Base-by-base conservation (phyloP, 2,329 filamentous ascomycete genomes). In the Fusarium floridanum region DNA sequence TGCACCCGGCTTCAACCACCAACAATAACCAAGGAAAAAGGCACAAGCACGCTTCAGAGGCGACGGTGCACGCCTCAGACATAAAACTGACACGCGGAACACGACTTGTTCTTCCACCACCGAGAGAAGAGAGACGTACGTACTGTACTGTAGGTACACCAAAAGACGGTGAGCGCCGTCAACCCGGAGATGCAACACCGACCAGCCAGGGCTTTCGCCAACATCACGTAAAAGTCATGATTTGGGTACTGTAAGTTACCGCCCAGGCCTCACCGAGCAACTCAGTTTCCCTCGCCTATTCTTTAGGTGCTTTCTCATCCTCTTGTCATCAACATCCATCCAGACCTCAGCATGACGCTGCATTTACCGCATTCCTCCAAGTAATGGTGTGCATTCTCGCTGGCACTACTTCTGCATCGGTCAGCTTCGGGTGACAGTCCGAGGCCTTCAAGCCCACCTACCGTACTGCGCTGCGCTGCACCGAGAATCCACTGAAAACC, bases 131-230 rank as follows among this genome's bases (percentile, higher is more conserved):
- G 32, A 34, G 32, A 34, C 32, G 32, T 34, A 48, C 63, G 37
- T 48, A 45, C 43, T 20, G 20, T 43, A 43, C 41, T 43, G 39
- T 20, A 20, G n/a, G 14, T 48, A 10, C 60, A 64, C 61, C 68
- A 75, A 75, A 75, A 75, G 72, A 75, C 72, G 72, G 72, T 75
- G 72, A 75, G 72, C 43, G 63, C 41, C 53, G 53, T 73, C 20
- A 60, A 45, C 53, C 66, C 66, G 72, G 72, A 74, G 61, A 61
- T 62, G 61, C 43, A 75, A 48, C 61, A 61, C 66, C 72, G 66
- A 66, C 59, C 48, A 57, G 16, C 63, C 70, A 73, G 61, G 61
- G 45, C 63, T 62, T 62, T 68, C 57, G 29, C 43, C 37, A 32
- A n/a, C 37, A 64, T 53, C 50, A 34, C 27, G 68, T 41, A 64